These are phyloP conservation scores for Citrullus amarus DNA, from an alignment of 306 rosid species.

Conservation along the genomic window DNA sequence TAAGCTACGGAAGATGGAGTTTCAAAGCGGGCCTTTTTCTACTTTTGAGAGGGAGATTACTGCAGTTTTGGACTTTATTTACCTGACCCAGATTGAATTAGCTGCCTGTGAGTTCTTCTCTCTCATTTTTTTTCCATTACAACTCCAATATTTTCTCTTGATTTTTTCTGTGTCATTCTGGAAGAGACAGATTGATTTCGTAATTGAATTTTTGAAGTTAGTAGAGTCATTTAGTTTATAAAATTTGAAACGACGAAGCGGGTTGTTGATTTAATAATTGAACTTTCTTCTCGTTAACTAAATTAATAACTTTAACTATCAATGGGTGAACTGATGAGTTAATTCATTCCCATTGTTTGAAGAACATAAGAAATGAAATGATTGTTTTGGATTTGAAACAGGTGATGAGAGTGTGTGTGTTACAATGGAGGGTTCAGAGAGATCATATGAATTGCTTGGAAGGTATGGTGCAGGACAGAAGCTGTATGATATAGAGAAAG, in stretches of 20 bases:
- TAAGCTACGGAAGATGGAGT: slow-evolving; percentile 72
- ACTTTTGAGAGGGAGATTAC: slow-evolving; percentile 71
- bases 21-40: slow-evolving; percentile 54
- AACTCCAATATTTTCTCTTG: neutral
- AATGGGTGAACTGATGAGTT: no score
- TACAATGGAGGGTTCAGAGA: slow-evolving; percentile 74
- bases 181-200: neutral
- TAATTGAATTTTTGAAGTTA: neutral
- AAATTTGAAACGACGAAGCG: neutral
- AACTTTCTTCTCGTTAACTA: no score
- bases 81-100: slow-evolving; percentile 79
- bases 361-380: neutral
- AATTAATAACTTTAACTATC: neutral
- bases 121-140: neutral
- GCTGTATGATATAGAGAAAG: slow-evolving; percentile 34
- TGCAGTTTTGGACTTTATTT: slow-evolving; percentile 60
- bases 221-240: neutral
- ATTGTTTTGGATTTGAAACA: slow-evolving; percentile 6
- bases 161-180: neutral
- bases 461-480: slow-evolving; percentile 73
- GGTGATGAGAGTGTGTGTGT: slow-evolving; percentile 68
- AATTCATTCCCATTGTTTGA: neutral
- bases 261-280: neutral
- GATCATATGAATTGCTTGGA: slow-evolving; percentile 81
- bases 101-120: slow-evolving; percentile 70